phyloP scores from a whole-genome alignment of 2,329 filamentous ascomycete species.

The Xylariales sp. region DNA sequence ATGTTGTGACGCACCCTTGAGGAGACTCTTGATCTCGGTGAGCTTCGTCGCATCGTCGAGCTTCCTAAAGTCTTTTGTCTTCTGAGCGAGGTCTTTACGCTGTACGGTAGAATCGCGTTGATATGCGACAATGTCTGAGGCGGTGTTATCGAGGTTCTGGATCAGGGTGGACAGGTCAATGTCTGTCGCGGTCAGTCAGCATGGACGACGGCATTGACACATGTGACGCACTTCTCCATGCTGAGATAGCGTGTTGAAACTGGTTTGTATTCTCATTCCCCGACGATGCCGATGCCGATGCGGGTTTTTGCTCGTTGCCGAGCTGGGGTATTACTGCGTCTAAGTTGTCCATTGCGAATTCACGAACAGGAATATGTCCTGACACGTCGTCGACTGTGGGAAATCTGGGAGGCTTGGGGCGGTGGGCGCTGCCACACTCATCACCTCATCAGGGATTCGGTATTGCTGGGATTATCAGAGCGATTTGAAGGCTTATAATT shows the following conservation, averaged over 20 bases:
- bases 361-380: slow-evolving; percentile 28
- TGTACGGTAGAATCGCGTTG: slow-evolving; percentile 97
- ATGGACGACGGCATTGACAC: slow-evolving; percentile 26
- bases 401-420: slow-evolving; percentile 30
- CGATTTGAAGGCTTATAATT: background rate
- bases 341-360: slow-evolving; percentile 40
- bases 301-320: slow-evolving; percentile 38
- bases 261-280: slow-evolving; percentile 78
- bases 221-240: slow-evolving; percentile 83
- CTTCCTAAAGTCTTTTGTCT: slow-evolving; percentile 98
- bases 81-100: slow-evolving; percentile 96
- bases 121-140: slow-evolving; percentile 93
- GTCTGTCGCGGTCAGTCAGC: slow-evolving; percentile 62
- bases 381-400: slow-evolving; percentile 46
- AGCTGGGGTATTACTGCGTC: slow-evolving; percentile 44
- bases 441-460: slow-evolving; percentile 42
- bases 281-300: slow-evolving; percentile 38
- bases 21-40: slow-evolving; percentile 84
- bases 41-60: slow-evolving; percentile 87
- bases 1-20: slow-evolving; percentile 74
- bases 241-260: slow-evolving; percentile 94
- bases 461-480: background rate
- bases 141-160: slow-evolving; percentile 87
- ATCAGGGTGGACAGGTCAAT: slow-evolving; percentile 89
- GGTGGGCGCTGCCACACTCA: slow-evolving; percentile 38